Evolutionary conservation across 2,329 filamentous ascomycete species (phyloP), one percentile per base, ranked within the genome.

Genomic region (Periconia macrospinosa): DNA sequence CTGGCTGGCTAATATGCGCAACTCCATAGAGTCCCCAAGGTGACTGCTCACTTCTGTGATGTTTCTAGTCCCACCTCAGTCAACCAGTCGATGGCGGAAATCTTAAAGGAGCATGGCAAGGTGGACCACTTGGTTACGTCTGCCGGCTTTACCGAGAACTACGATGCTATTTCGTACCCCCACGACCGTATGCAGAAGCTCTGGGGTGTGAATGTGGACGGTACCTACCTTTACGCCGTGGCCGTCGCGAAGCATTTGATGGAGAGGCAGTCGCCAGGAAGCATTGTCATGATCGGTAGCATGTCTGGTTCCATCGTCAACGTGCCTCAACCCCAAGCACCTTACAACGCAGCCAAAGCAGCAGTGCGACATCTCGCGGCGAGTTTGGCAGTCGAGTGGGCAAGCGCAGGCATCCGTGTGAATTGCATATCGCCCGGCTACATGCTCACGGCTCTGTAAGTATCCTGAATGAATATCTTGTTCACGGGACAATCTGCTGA

Each of bases 61-160:
- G 93, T 97, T 48, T 87, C 91, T 23, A 85, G 89, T 65, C 88
- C 88, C 19, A 84, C 86, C 46, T 93, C 90, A 7, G 92, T 97
- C 57, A 86, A 89, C 53, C 75, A 79, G 30, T 89, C 89, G 63
- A 82, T 97, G 61, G 78, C 81, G 37, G 88, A 91, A 56, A 83
- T 93, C 61, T 71, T 93, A 47, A 72, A 79, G 46, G 76, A 83
- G 54, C 92, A 96, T 72, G 87, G 88, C 75, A 88, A 89, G 74
- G 91, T 97, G 64, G 92, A 96, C 77, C 88, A 91, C 75, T 83
- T 97, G 23, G 92, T 97, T 66, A 97, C 93, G 23, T 95, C 91
- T n/a, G 93, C 93, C 47, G 93, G 93, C 44, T 96, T 97, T 78
- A 94, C 91, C 14, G 93, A 97, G 79, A 97, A 97, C 79, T 95